phyloP scores from a whole-genome alignment of 1,139 yeast species.

The Blastobotrys malaysiensis region DNA sequence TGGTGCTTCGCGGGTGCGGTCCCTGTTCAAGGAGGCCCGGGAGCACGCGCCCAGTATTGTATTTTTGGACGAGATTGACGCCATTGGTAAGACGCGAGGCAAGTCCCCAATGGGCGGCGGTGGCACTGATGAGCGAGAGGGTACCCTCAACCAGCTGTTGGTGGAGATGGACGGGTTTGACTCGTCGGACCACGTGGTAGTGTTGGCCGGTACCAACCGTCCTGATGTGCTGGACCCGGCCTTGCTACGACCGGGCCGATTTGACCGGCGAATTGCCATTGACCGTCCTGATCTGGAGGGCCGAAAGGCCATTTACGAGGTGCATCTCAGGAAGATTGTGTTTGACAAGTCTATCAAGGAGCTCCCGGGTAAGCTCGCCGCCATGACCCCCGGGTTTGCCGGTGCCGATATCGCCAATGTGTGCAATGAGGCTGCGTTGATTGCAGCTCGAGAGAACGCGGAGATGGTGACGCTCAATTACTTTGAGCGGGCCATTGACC shows the following conservation, averaged over 20 bases:
- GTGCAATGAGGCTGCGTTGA: conserved; percentile 93
- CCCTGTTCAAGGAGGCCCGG: conserved; percentile 85
- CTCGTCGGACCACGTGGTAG: conserved; percentile 87
- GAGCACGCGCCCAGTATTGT: conserved; percentile 90
- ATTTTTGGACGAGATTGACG: conserved; percentile 96
- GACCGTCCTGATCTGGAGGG: conserved; percentile 94
- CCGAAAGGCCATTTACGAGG: conserved; percentile 83
- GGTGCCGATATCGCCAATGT: conserved; percentile 98
- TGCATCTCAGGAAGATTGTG: conserved; percentile 63
- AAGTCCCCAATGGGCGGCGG: conserved; percentile 79
- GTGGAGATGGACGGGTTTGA: conserved; percentile 99
- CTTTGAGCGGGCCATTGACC: conserved; percentile 93
- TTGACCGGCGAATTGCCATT: conserved; percentile 86
- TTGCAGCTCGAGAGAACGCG: conserved; percentile 83
- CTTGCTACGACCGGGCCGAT: conserved; percentile 92
- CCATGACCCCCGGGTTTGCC: conserved; percentile 94
- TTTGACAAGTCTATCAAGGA: conserved; percentile 45
- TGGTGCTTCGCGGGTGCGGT: conserved; percentile 97
- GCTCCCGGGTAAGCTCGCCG: conserved; percentile 82
- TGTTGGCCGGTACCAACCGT: conserved; percentile 94
- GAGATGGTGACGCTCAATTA: conserved; percentile 65
- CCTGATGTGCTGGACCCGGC: conserved; percentile 92
- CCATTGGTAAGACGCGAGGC: conserved; percentile 92
- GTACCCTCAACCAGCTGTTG: conserved; percentile 86
- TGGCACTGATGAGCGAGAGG: conserved; percentile 93